Percentiles rank a stretch among this genome's conserved stretches.
Evolutionary conservation across 371 early-diverging fungal genomes (phyloP).

Genomic region (Mucor lusitanicus): DNA sequence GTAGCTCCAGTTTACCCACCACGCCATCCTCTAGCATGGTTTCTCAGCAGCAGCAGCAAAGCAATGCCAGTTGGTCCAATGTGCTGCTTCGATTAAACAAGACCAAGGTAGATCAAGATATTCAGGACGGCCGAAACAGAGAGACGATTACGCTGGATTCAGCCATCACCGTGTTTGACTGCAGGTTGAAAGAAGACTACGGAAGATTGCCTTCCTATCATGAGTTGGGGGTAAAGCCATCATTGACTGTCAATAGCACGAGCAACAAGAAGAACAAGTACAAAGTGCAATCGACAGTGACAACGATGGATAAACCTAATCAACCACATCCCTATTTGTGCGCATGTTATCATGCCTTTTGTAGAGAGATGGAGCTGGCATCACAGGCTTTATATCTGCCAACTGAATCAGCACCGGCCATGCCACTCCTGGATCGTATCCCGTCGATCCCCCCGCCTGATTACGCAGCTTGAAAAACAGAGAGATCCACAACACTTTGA

Average conservation of each 20-base stretch:
- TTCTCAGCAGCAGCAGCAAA: not conserved
- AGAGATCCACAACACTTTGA: not conserved
- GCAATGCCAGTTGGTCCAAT: constrained; percentile 20
- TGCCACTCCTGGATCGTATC: constrained; percentile 32
- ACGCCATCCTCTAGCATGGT: not conserved
- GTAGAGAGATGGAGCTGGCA: constrained; percentile 38
- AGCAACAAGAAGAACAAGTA: constrained; percentile 3
- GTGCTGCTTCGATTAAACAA: constrained; percentile 24
- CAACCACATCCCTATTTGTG: constrained; percentile 32
- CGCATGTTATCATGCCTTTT: constrained; percentile 41
- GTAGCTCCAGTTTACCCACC: constrained; percentile 1
- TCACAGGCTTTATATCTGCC: constrained; percentile 33
- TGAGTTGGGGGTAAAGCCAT: constrained; percentile 34
- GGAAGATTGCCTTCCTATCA: constrained; percentile 44
- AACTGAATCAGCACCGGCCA: constrained; percentile 15
- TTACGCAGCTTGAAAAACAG: constrained; percentile 17
- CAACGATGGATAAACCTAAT: constrained; percentile 13
- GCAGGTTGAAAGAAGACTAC: constrained; percentile 50
- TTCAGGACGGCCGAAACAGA: constrained; percentile 6
- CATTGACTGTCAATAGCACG: not conserved
- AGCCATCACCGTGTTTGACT: constrained; percentile 42
- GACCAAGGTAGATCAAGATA: constrained; percentile 15
- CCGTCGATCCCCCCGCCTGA: constrained; percentile 49
- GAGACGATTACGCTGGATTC: constrained; percentile 34
- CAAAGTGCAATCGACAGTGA: not conserved